Percentiles rank a stretch among this genome's conserved stretches.
Conservation (phyloP, 352 stramenopile species). For the Phytopythium aichiense region DNA sequence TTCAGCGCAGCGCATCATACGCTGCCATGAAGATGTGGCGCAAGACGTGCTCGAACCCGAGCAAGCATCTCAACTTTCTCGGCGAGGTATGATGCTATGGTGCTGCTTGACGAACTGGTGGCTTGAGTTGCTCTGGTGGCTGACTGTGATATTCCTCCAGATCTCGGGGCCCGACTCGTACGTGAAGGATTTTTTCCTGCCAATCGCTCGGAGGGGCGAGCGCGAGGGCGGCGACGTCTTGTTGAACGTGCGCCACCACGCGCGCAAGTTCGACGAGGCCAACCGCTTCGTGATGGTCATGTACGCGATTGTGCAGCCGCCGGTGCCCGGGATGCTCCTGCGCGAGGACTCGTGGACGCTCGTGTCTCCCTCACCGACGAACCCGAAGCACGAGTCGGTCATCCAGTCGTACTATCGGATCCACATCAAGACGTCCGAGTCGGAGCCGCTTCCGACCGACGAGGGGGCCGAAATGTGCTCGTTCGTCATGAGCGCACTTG, state of each 20-base stretch:
- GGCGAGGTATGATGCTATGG: neutral
- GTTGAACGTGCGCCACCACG: slow-evolving; percentile 9
- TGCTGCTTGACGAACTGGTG: neutral
- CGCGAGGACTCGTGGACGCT: slow-evolving; percentile 10
- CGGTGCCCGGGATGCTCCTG: slow-evolving; percentile 2
- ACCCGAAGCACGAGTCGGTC: slow-evolving; percentile 5
- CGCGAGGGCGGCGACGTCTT: slow-evolving; percentile 4
- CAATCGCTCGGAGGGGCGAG: neutral
- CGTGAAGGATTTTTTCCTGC: slow-evolving; percentile 9
- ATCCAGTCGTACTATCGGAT: slow-evolving; percentile 9
- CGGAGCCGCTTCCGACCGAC: neutral
- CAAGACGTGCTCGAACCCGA: slow-evolving; percentile 7
- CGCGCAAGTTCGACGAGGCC: slow-evolving; percentile 9
- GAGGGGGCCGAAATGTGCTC: slow-evolving; percentile 3
- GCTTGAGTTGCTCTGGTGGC: neutral
- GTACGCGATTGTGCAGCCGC: slow-evolving; percentile 8
- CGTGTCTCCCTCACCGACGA: neutral
- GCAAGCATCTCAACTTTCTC: slow-evolving; percentile 9
- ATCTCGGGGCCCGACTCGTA: slow-evolving; percentile 4
- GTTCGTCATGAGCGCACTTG: slow-evolving; percentile 7
- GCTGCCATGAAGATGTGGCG: slow-evolving; percentile 7
- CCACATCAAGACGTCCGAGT: slow-evolving; percentile 2
- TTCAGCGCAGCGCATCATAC: slow-evolving; percentile 4
- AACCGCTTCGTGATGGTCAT: slow-evolving; percentile 9
- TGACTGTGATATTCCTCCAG: neutral